These are phyloP conservation scores for Aristolochia fimbriata DNA, from an alignment of 164 flowering plant species.

Conservation along the genomic window DNA sequence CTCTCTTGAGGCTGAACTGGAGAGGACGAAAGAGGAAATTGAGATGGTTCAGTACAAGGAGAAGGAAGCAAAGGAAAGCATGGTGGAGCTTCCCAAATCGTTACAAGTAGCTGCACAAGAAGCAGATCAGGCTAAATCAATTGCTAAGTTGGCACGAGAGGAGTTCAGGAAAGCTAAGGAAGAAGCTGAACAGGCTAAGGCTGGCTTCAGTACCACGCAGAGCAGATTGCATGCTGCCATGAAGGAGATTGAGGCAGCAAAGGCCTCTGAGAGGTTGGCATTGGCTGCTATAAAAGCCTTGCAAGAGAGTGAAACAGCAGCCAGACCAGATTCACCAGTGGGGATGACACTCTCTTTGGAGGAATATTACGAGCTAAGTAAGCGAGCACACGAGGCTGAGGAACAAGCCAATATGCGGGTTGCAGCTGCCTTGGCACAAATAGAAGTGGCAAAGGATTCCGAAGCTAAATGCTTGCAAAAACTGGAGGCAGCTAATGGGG, in stretches of 20 bases:
- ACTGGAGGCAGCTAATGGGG: slow-evolving; percentile 53
- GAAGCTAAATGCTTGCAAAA: slow-evolving; percentile 50
- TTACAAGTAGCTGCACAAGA: slow-evolving; percentile 66
- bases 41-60: slow-evolving; percentile 50
- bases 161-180: slow-evolving; percentile 62
- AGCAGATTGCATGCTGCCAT: slow-evolving; percentile 62
- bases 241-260: slow-evolving; percentile 87
- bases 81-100: slow-evolving; percentile 66
- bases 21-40: slow-evolving; percentile 46
- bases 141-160: slow-evolving; percentile 42
- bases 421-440: slow-evolving; percentile 49
- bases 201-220: slow-evolving; percentile 53
- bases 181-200: slow-evolving; percentile 73
- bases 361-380: slow-evolving; percentile 72
- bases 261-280: slow-evolving; percentile 74
- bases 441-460: slow-evolving; percentile 68
- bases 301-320: slow-evolving; percentile 65
- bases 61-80: slow-evolving; percentile 60
- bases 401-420: slow-evolving; percentile 62
- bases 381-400: slow-evolving; percentile 79
- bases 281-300: slow-evolving; percentile 76
- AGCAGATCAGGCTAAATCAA: slow-evolving; percentile 61
- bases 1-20: slow-evolving; percentile 78
- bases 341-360: slow-evolving; percentile 71
- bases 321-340: slow-evolving; percentile 20